These are phyloP conservation scores for Suhomyces maxii DNA, from an alignment of 1,139 yeast genomes.

Conservation along the genomic window DNA sequence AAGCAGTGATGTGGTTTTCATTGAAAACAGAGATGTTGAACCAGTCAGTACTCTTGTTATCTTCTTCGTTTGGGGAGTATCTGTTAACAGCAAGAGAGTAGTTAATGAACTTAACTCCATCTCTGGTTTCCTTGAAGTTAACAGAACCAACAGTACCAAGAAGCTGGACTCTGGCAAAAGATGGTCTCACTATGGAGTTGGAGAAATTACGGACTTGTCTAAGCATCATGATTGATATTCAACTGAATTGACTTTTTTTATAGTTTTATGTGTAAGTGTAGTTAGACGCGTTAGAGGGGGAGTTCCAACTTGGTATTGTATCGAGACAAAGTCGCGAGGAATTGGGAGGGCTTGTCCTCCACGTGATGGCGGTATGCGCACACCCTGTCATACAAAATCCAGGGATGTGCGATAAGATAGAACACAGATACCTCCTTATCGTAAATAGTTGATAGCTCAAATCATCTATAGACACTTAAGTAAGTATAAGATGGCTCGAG, in stretches of 20 bases:
- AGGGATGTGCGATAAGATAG: slow-evolving; percentile 12
- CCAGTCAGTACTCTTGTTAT: slow-evolving; percentile 41
- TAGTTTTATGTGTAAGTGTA: not conserved
- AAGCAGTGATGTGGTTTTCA: slow-evolving; percentile 38
- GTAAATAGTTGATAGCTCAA: slow-evolving; percentile 1
- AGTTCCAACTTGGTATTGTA: not conserved
- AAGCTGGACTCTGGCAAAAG: slow-evolving; percentile 46
- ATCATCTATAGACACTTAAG: slow-evolving; percentile 3
- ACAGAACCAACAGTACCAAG: slow-evolving; percentile 46
- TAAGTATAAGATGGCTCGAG: slow-evolving; percentile 1
- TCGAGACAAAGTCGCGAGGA: no score
- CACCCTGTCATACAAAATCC: slow-evolving; percentile 11
- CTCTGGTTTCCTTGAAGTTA: slow-evolving; percentile 38
- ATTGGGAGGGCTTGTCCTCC: not conserved
- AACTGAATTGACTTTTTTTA: not conserved
- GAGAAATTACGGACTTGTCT: slow-evolving; percentile 39
- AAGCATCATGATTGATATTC: slow-evolving; percentile 22
- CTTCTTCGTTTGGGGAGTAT: slow-evolving; percentile 33
- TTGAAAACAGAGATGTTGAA: slow-evolving; percentile 43
- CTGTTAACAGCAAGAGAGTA: slow-evolving; percentile 48
- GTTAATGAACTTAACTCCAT: slow-evolving; percentile 38
- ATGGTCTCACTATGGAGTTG: slow-evolving; percentile 28
- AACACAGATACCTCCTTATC: slow-evolving; percentile 5
- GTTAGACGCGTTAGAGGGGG: slow-evolving; percentile 1
- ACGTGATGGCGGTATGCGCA: slow-evolving; percentile 4